Evolutionary conservation across 495 filamentous ascomycete species (phyloP), one percentile per base, ranked within the genome.

Genomic region (Daldinia vernicosa): DNA sequence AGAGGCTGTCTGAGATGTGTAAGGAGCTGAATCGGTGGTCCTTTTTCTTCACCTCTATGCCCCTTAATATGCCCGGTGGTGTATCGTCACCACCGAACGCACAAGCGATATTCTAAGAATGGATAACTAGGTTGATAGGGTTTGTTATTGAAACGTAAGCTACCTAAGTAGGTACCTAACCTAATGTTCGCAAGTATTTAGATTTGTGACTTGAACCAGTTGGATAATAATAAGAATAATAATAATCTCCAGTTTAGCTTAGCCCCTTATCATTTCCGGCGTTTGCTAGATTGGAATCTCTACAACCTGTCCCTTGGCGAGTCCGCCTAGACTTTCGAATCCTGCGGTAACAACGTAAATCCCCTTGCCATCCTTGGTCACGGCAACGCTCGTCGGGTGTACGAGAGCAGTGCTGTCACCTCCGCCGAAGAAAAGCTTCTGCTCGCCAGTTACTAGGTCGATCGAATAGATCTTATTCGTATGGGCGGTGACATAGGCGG

Each of bases 31-130:
- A 74, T 27, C 57, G 79, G 55, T 85, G 76, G 67, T 76, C 74
- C 0, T 85, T 86, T 56, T 80, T 86, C 58, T 60, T 85, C 9
- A 81, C 83, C 3, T 82, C 78, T 24, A 74, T 77, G 39, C 86
- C 85, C 0, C 47, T 84, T 14, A 84, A 88, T 70, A 66, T 84
- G 2, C 77, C 77, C 3, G 82, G 84, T 24, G 81, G 76, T 7
- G 78, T 86, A 9, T 81, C 70, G 2, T 81, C 77, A 58, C 83
- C 81, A 4, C 76, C 82, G 0, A 81, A 83, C 69, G 81, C 76
- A 0, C 53, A 81, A 35, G 81, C 81, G 1, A 78, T 84, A 24
- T 71, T 83, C 33, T 82, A 66, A 63, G 19, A 61, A 26, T 26
- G 3, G 43, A 47, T 24, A 12, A 1, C 5, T n/a, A n/a, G n/a